phyloP scores from a whole-genome alignment of 1,284 basidiomycete species.

The Agroathelia rolfsii region DNA sequence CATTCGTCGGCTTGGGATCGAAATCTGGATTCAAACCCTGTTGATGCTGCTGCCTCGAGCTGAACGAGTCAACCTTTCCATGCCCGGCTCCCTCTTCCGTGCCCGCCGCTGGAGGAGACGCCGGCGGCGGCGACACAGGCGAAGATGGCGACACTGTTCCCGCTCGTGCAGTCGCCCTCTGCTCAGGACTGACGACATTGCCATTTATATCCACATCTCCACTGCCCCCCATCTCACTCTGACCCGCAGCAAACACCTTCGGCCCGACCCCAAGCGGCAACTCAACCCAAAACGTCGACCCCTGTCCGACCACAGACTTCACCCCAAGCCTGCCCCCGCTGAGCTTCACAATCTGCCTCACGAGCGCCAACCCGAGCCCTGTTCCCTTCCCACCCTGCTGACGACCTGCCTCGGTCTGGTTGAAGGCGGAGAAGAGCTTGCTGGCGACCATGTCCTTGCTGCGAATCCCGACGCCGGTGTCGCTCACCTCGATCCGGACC shows the following conservation, averaged over 20 bases:
- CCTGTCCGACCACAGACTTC: constrained; percentile 46
- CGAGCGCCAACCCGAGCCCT: constrained; percentile 79
- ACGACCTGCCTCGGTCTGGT: constrained; percentile 72
- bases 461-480: constrained; percentile 74
- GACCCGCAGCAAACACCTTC: no score
- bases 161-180: no score
- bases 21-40: no score
- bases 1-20: constrained; percentile 9
- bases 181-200: constrained; percentile 17
- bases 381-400: constrained; percentile 85
- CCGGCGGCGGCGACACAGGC: no score
- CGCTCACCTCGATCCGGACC: constrained; percentile 72
- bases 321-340: constrained; percentile 73
- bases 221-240: background rate
- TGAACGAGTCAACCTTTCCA: no score
- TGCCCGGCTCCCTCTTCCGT: no score
- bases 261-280: constrained; percentile 41
- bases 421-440: constrained; percentile 70
- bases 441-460: constrained; percentile 63
- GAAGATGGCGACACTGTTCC: no score
- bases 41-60: no score
- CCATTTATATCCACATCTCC: constrained; percentile 22
- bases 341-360: constrained; percentile 83
- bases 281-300: constrained; percentile 77
- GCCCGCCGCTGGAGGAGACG: no score